Conservation (phyloP, 345 rosid species). For the Physaria fendleri region DNA sequence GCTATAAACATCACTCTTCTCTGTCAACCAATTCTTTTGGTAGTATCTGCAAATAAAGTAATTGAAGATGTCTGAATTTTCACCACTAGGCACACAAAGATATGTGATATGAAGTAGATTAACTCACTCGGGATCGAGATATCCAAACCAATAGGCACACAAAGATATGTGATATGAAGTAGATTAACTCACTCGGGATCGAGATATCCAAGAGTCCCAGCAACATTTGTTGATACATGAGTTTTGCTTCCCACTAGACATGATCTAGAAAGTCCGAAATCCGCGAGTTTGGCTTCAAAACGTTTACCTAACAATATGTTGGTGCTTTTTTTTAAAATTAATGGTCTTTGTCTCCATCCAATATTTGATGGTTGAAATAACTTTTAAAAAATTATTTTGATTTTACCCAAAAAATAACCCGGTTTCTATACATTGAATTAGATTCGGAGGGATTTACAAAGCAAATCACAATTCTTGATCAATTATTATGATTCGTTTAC, state of each 20-base stretch:
- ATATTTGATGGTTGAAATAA: too few species aligned
- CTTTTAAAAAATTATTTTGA: too few species aligned
- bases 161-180: not conserved
- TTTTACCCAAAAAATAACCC: too few species aligned
- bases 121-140: constrained; percentile 41
- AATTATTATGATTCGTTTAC: too few species aligned
- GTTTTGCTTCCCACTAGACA: constrained; percentile 14
- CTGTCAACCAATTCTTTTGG: constrained; percentile 6
- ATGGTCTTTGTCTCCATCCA: too few species aligned
- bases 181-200: constrained; percentile 37
- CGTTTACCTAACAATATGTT: constrained; percentile 33
- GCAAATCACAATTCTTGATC: too few species aligned
- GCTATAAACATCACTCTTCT: constrained; percentile 40
- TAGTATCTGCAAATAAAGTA: constrained; percentile 13
- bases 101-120: not conserved
- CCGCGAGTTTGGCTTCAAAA: constrained; percentile 34
- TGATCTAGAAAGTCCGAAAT: constrained; percentile 37
- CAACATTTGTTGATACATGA: constrained; percentile 7
- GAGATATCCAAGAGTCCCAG: constrained; percentile 28
- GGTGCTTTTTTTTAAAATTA: too few species aligned
- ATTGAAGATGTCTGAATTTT: not conserved
- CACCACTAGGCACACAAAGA: not conserved
- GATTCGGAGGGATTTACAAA: too few species aligned
- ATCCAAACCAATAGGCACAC: too few species aligned
- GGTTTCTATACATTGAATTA: too few species aligned